phyloP scores from a whole-genome alignment of 2,329 filamentous ascomycete genomes.

The Seiridium unicorne region DNA sequence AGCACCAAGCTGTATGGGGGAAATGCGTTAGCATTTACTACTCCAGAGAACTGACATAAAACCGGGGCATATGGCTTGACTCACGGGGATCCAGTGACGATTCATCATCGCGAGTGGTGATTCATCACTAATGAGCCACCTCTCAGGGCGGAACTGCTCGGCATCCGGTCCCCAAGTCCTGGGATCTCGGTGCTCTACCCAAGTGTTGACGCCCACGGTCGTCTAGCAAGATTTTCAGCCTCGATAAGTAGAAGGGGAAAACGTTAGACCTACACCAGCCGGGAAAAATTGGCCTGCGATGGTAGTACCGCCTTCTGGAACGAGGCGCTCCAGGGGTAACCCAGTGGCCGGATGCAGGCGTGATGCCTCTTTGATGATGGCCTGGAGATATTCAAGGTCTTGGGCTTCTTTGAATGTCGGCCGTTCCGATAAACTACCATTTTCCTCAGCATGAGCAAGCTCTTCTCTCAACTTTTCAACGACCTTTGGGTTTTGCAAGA shows the following conservation, averaged over 20 bases:
- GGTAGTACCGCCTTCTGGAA: slow-evolving; percentile 19
- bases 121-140: slow-evolving; percentile 33
- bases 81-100: slow-evolving; percentile 32
- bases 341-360: slow-evolving; percentile 21
- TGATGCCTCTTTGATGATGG: slow-evolving; percentile 54
- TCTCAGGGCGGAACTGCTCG: slow-evolving; percentile 34
- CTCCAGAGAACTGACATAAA: background rate
- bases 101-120: slow-evolving; percentile 23
- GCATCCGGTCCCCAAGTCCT: slow-evolving; percentile 31
- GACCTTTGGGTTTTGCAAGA: slow-evolving; percentile 15
- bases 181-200: slow-evolving; percentile 31
- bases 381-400: slow-evolving; percentile 44
- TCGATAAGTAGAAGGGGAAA: background rate
- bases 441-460: slow-evolving; percentile 15
- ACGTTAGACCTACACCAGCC: slow-evolving; percentile 13
- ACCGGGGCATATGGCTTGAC: slow-evolving; percentile 2
- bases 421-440: slow-evolving; percentile 9
- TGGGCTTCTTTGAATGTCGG: slow-evolving; percentile 24
- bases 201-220: slow-evolving; percentile 32
- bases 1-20: slow-evolving; percentile 32
- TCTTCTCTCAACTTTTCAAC: slow-evolving; percentile 14
- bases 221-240: slow-evolving; percentile 14
- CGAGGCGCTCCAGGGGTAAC: slow-evolving; percentile 22
- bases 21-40: background rate
- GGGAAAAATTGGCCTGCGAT: slow-evolving; percentile 25